Percentiles rank a stretch among this genome's conserved stretches.
Conservation (phyloP, 768 basidiomycete species). For the Gloeopeniophorella convolvens region DNA sequence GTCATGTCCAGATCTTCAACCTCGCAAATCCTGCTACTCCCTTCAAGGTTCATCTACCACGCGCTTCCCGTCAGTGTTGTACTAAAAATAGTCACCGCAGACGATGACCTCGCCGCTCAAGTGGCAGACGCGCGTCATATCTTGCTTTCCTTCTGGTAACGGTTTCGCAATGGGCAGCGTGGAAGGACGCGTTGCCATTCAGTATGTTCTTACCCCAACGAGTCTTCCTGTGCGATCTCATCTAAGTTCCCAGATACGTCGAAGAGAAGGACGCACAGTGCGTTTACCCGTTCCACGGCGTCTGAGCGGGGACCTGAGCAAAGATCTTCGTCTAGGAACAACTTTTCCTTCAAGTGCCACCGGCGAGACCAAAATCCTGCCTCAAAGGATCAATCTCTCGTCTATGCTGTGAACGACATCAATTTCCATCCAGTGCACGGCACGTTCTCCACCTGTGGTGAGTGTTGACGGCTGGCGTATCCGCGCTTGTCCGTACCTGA, state of each 20-base stretch:
- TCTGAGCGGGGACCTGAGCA: neutral
- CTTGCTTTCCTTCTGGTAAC: conserved; percentile 72
- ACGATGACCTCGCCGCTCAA: conserved; percentile 82
- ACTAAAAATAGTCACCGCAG: conserved; percentile 32
- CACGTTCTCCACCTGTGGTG: conserved; percentile 41
- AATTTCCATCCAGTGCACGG: conserved; percentile 48
- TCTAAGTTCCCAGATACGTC: conserved; percentile 50
- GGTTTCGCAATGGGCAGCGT: conserved; percentile 84
- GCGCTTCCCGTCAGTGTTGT: neutral
- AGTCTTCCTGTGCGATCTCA: neutral
- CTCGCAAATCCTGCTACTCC: conserved; percentile 72
- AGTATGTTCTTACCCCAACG: conserved; percentile 49
- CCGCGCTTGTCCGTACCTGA: too few relatives aligned
- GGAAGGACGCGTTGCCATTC: conserved; percentile 91
- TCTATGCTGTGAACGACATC: conserved; percentile 53
- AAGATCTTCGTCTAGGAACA: conserved; percentile 31
- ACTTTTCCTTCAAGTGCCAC: conserved; percentile 57
- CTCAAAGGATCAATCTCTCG: conserved; percentile 37
- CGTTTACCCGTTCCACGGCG: conserved; percentile 21
- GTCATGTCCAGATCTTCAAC: conserved; percentile 87
- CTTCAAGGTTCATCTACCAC: conserved; percentile 51
- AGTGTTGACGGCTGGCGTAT: conserved; percentile 5
- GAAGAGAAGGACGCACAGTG: conserved; percentile 77
- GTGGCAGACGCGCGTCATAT: conserved; percentile 85
- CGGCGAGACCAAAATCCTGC: conserved; percentile 31